These are phyloP conservation scores for Coemansia sp. DNA, from an alignment of 192 early-diverging fungal species.

Conservation along the genomic window DNA sequence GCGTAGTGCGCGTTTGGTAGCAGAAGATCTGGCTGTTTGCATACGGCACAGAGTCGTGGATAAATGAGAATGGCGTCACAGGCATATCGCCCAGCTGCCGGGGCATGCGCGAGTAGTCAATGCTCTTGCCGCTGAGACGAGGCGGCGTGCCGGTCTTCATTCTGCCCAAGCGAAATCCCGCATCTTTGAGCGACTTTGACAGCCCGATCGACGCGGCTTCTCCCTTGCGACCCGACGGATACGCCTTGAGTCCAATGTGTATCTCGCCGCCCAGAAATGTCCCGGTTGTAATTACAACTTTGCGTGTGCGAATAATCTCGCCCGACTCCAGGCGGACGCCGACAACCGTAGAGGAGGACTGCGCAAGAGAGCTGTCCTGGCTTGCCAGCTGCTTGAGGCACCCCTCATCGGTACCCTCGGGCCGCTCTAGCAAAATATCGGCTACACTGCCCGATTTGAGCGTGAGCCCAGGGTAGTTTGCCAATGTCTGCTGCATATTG, in stretches of 20 bases:
- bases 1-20: slow-evolving; percentile 76
- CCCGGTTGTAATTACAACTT: slow-evolving; percentile 78
- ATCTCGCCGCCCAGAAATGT: slow-evolving; percentile 84
- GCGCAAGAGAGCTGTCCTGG: slow-evolving; percentile 27
- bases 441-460: slow-evolving; percentile 70
- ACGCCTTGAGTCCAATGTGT: slow-evolving; percentile 71
- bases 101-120: slow-evolving; percentile 68
- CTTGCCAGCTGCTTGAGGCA: slow-evolving; percentile 33
- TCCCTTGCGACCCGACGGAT: slow-evolving; percentile 71
- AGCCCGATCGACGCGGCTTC: slow-evolving; percentile 75
- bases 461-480: slow-evolving; percentile 68
- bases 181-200: slow-evolving; percentile 70
- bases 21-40: slow-evolving; percentile 71
- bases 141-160: slow-evolving; percentile 88
- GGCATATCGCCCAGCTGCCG: slow-evolving; percentile 73
- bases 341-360: slow-evolving; percentile 43
- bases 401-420: slow-evolving; percentile 25
- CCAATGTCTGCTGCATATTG: slow-evolving; percentile 66
- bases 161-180: slow-evolving; percentile 75
- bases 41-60: slow-evolving; percentile 69
- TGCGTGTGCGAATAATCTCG: slow-evolving; percentile 66
- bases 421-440: slow-evolving; percentile 65
- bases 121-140: slow-evolving; percentile 71
- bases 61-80: slow-evolving; percentile 73
- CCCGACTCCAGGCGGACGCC: slow-evolving; percentile 70